A percentile compares a stretch with the other conserved stretches of the same genome.
These are phyloP conservation scores for Cystobasidium ongulense DNA, from an alignment of 768 basidiomycete genomes.

Conservation along the genomic window DNA sequence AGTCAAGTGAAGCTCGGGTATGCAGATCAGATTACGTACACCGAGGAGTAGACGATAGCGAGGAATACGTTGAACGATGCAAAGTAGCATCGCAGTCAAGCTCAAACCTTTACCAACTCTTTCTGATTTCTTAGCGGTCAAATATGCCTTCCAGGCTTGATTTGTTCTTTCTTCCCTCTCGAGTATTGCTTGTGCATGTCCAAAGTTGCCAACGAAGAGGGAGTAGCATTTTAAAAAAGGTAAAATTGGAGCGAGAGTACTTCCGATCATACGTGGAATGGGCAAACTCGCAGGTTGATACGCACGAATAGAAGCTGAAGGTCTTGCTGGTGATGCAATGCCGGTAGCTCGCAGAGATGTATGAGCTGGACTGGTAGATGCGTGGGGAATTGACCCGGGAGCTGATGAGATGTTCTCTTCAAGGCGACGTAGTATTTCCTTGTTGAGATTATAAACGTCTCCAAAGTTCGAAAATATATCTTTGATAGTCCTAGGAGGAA, in stretches of 20 bases:
- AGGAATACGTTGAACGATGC: slow-evolving; percentile 41
- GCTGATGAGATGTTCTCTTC: slow-evolving; percentile 31
- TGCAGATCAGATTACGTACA: neutral
- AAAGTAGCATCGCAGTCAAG: slow-evolving; percentile 38
- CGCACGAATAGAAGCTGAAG: neutral
- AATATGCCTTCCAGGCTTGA: slow-evolving; percentile 12
- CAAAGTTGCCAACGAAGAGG: slow-evolving; percentile 40
- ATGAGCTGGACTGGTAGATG: neutral
- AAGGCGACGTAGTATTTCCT: slow-evolving; percentile 35
- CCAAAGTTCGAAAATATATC: slow-evolving; percentile 40
- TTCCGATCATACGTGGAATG: slow-evolving; percentile 30
- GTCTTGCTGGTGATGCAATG: neutral
- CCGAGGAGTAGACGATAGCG: slow-evolving; percentile 37
- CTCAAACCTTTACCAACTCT: slow-evolving; percentile 33
- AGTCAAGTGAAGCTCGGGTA: neutral
- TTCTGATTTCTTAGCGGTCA: neutral
- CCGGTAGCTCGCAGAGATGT: neutral
- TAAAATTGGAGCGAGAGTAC: slow-evolving; percentile 35
- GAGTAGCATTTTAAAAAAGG: slow-evolving; percentile 42
- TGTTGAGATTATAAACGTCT: slow-evolving; percentile 38
- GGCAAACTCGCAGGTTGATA: neutral
- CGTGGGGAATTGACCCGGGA: neutral
- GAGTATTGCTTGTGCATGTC: slow-evolving; percentile 27
- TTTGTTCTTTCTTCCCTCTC: slow-evolving; percentile 27
- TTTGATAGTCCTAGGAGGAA: slow-evolving; percentile 33